Percentiles rank a stretch among this genome's conserved stretches.
Conservation (phyloP, 1,139 yeast genomes). For the Kluyveromyces sp. region DNA sequence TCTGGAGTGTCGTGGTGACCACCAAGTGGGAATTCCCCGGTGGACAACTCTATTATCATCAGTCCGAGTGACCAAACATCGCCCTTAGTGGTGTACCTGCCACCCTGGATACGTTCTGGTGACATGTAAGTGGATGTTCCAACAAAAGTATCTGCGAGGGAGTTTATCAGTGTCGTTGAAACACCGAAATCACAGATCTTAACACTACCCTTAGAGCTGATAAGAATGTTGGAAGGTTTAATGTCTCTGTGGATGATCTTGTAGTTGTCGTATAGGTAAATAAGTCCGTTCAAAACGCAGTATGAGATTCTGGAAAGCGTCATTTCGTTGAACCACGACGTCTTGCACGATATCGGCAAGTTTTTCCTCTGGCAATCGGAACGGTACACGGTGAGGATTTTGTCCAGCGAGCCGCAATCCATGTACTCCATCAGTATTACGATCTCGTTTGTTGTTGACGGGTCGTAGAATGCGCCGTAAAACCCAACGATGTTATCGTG, state of each 20-base stretch:
- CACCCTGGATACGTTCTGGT: conserved; percentile 94
- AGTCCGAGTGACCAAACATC: conserved; percentile 96
- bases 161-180: conserved; percentile 79
- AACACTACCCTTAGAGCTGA: conserved; percentile 72
- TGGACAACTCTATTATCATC: conserved; percentile 79
- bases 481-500: conserved; percentile 76
- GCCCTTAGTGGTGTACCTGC: conserved; percentile 82
- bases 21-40: conserved; percentile 63
- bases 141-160: conserved; percentile 93
- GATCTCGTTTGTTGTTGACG: conserved; percentile 30
- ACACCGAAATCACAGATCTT: conserved; percentile 94
- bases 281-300: conserved; percentile 73
- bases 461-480: conserved; percentile 67
- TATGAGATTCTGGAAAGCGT: conserved; percentile 69
- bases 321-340: conserved; percentile 51
- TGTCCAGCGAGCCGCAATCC: conserved; percentile 89
- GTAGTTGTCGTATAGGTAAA: conserved; percentile 71
- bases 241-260: conserved; percentile 89
- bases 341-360: conserved; percentile 16
- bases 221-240: conserved; percentile 80
- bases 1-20: conserved; percentile 59
- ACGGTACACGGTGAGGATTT: conserved; percentile 44
- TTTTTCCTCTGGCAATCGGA: conserved; percentile 17
- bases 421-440: conserved; percentile 91
- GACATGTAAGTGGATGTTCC: conserved; percentile 98